Evolutionary conservation across 345 rosid species (phyloP).

Genomic region (Arabis hirsuta): DNA sequence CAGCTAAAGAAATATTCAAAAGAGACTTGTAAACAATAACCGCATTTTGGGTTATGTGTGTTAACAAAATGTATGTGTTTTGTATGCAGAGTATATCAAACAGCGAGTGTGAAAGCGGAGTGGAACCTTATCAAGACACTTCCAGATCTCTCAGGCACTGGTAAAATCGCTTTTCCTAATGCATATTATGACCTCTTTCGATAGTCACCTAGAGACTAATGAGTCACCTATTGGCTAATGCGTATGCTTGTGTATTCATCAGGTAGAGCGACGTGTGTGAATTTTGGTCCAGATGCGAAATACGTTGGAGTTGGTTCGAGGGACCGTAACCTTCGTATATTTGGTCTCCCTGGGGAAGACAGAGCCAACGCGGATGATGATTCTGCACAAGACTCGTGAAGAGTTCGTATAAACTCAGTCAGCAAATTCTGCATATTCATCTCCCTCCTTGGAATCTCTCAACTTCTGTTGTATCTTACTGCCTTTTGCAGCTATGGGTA

Average conservation of each 20-base stretch:
- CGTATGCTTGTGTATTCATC: slow-evolving; percentile 11
- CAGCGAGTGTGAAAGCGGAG: slow-evolving; percentile 88
- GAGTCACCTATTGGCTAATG: too few relatives aligned
- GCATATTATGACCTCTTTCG: background rate
- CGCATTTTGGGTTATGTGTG: background rate
- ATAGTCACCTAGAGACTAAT: background rate
- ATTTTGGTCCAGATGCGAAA: slow-evolving; percentile 84
- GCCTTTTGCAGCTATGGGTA: slow-evolving; percentile 9
- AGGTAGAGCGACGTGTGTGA: slow-evolving; percentile 75
- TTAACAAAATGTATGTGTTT: slow-evolving; percentile 21
- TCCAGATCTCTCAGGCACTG: slow-evolving; percentile 98
- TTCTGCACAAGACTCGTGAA: slow-evolving; percentile 52
- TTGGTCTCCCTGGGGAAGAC: slow-evolving; percentile 70
- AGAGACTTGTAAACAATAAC: background rate
- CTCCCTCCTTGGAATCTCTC: slow-evolving; percentile 13
- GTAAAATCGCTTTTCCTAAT: slow-evolving; percentile 38
- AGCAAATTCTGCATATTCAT: background rate
- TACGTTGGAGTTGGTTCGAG: slow-evolving; percentile 87
- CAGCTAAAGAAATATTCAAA: slow-evolving; percentile 4
- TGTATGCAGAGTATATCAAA: slow-evolving; percentile 75
- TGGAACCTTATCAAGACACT: slow-evolving; percentile 89
- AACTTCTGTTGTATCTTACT: slow-evolving; percentile 25
- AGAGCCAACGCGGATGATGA: slow-evolving; percentile 23
- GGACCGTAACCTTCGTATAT: slow-evolving; percentile 88
- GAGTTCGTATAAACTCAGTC: slow-evolving; percentile 12